Evolutionary conservation across 2,329 filamentous ascomycete species (phyloP).

Genomic region (Fonsecaea pugnacius): DNA sequence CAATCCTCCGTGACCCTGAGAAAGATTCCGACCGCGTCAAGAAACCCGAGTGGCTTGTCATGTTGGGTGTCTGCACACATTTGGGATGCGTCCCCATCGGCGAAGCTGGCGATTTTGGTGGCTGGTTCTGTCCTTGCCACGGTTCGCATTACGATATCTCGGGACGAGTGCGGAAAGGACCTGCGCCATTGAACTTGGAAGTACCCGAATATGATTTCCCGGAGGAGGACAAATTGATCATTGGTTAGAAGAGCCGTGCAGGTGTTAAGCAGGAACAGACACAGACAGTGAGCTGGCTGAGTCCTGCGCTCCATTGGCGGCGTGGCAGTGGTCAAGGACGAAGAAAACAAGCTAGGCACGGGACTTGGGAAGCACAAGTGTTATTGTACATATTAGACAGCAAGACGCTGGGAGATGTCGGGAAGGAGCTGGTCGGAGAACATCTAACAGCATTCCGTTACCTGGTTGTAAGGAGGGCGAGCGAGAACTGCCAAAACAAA

Average conservation of each 20-base stretch:
- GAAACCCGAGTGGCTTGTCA: conserved; percentile 98
- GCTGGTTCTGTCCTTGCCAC: conserved; percentile 99
- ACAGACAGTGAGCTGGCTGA: neutral
- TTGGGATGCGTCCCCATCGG: conserved; percentile 99
- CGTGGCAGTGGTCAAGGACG: neutral
- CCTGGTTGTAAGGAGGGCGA: neutral
- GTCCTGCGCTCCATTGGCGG: neutral
- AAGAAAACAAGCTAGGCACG: neutral
- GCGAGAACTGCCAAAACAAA: conserved; percentile 4
- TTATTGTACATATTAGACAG: conserved; percentile 35
- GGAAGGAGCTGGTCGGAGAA: neutral
- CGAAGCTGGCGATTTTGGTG: conserved; percentile 95
- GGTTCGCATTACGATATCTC: conserved; percentile 99
- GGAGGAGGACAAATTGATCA: conserved; percentile 83
- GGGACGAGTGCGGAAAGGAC: conserved; percentile 95
- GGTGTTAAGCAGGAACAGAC: neutral
- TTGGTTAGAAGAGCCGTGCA: conserved; percentile 70
- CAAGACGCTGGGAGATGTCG: conserved; percentile 20
- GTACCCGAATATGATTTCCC: conserved; percentile 91
- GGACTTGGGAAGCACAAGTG: neutral
- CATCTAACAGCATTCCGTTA: neutral
- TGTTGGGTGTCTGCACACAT: conserved; percentile 99
- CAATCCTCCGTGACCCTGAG: conserved; percentile 87
- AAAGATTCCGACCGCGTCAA: conserved; percentile 89
- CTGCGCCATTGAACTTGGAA: conserved; percentile 96